Evolutionary conservation across 257 asterid genomes (phyloP).

Genomic region (Salvia splendens): DNA sequence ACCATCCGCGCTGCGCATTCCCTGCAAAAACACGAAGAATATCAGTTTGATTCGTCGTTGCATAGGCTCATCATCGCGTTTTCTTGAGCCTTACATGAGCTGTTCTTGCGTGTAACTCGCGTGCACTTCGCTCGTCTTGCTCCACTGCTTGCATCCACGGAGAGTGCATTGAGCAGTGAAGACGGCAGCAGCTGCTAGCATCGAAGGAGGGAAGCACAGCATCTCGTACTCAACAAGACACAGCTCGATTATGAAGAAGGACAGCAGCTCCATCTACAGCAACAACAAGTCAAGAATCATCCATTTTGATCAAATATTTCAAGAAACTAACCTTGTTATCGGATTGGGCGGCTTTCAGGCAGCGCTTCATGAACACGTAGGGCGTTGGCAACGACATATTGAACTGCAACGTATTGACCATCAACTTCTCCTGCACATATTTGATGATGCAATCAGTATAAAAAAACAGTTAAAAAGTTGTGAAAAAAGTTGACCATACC

Average conservation of each 20-base stretch:
- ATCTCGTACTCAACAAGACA: constrained; percentile 81
- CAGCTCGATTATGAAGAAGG: constrained; percentile 76
- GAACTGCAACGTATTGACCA: constrained; percentile 71
- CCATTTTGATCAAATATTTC: not conserved
- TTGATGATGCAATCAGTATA: too few species aligned
- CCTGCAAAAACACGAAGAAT: constrained; percentile 35
- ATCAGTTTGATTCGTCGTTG: not conserved
- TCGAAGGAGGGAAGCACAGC: constrained; percentile 79
- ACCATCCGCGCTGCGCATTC: constrained; percentile 72
- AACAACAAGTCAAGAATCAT: not conserved
- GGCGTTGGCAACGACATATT: constrained; percentile 83
- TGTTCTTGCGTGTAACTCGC: constrained; percentile 54
- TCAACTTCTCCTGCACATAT: constrained; percentile 69
- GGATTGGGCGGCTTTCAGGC: constrained; percentile 80
- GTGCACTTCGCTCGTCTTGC: constrained; percentile 62
- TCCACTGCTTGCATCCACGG: constrained; percentile 61
- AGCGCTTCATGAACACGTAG: constrained; percentile 79
- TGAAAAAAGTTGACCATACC: constrained; percentile 52
- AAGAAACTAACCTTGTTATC: constrained; percentile 58
- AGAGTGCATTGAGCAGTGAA: constrained; percentile 75
- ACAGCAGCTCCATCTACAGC: constrained; percentile 65
- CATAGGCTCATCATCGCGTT: not conserved
- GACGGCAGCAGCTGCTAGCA: constrained; percentile 88
- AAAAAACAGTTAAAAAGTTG: not conserved
- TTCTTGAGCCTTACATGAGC: constrained; percentile 59